Evolutionary conservation across 2,329 filamentous ascomycete genomes (phyloP).

Genomic region (Cytospora leucostoma): DNA sequence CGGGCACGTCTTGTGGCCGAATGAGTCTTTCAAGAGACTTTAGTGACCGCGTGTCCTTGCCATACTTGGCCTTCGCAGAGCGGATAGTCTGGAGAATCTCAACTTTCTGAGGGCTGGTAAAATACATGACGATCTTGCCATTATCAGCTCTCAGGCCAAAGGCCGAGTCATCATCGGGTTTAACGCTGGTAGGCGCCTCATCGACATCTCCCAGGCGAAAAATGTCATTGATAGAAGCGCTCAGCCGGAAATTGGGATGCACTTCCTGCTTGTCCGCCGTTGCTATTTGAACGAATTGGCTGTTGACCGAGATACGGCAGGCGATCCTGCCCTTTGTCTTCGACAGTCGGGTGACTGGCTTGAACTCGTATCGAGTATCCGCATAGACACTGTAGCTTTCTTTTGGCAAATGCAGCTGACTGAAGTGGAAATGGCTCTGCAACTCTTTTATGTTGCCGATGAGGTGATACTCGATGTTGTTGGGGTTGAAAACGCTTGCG

Average conservation of each 20-base stretch:
- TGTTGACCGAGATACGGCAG: slow-evolving; percentile 68
- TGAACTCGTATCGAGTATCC: slow-evolving; percentile 66
- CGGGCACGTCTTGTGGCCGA: slow-evolving; percentile 69
- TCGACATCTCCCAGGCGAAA: slow-evolving; percentile 69
- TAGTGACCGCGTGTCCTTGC: slow-evolving; percentile 61
- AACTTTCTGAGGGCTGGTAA: slow-evolving; percentile 64
- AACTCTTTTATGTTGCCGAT: slow-evolving; percentile 67
- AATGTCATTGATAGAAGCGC: slow-evolving; percentile 68
- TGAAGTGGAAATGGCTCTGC: slow-evolving; percentile 66
- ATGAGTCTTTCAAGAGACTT: slow-evolving; percentile 67
- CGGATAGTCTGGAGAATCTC: slow-evolving; percentile 66
- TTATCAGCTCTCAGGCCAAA: slow-evolving; percentile 69
- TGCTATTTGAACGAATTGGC: slow-evolving; percentile 69
- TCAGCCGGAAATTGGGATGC: slow-evolving; percentile 61
- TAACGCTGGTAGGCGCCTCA: slow-evolving; percentile 64
- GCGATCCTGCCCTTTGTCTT: slow-evolving; percentile 72
- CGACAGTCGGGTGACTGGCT: slow-evolving; percentile 65
- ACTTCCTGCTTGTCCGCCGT: slow-evolving; percentile 70
- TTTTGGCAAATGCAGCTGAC: slow-evolving; percentile 66
- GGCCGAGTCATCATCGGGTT: slow-evolving; percentile 66
- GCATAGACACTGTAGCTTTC: slow-evolving; percentile 70
- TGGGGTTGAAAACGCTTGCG: slow-evolving; percentile 60
- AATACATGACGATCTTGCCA: slow-evolving; percentile 72
- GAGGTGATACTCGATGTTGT: slow-evolving; percentile 66
- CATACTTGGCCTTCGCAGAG: slow-evolving; percentile 63